Conservation (phyloP, 1,284 basidiomycete species). For the Rhizoctonia solani region DNA sequence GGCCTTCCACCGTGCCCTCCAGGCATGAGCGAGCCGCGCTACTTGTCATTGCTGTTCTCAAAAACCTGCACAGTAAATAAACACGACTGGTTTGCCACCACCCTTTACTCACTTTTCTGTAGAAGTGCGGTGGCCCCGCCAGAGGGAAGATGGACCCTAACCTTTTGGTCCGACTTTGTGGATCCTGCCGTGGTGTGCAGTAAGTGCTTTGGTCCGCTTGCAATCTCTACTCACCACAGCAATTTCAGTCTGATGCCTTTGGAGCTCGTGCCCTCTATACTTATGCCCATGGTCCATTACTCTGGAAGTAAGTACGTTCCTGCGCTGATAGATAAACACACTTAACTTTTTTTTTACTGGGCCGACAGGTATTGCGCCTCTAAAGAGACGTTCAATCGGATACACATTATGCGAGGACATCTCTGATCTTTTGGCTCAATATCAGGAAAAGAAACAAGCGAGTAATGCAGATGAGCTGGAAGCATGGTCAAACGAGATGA, state of each 20-base stretch:
- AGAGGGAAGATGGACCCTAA: neutral
- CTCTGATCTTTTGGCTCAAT: too few relatives aligned
- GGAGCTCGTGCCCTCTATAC: neutral
- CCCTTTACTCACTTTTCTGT: neutral
- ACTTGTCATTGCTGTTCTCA: constrained; percentile 41
- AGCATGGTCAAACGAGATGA: too few relatives aligned
- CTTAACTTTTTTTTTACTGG: too few relatives aligned
- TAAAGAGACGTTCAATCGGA: neutral
- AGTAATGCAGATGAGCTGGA: too few relatives aligned
- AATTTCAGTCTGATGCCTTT: neutral
- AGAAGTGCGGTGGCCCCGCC: neutral
- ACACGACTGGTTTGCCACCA: neutral
- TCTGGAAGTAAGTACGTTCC: constrained; percentile 1
- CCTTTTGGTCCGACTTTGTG: constrained; percentile 17
- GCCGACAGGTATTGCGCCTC: too few relatives aligned
- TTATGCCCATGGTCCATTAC: neutral
- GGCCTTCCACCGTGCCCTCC: constrained; percentile 40
- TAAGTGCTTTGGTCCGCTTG: neutral
- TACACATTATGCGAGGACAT: too few relatives aligned
- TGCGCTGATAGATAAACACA: neutral
- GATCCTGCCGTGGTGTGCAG: neutral
- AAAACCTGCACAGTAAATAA: constrained; percentile 12
- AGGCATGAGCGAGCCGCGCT: constrained; percentile 40
- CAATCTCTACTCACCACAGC: neutral
- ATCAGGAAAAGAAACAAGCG: too few relatives aligned